Evolutionary conservation across 2,329 filamentous ascomycete species (phyloP).

Genomic region (Stemphylium vesicarium): DNA sequence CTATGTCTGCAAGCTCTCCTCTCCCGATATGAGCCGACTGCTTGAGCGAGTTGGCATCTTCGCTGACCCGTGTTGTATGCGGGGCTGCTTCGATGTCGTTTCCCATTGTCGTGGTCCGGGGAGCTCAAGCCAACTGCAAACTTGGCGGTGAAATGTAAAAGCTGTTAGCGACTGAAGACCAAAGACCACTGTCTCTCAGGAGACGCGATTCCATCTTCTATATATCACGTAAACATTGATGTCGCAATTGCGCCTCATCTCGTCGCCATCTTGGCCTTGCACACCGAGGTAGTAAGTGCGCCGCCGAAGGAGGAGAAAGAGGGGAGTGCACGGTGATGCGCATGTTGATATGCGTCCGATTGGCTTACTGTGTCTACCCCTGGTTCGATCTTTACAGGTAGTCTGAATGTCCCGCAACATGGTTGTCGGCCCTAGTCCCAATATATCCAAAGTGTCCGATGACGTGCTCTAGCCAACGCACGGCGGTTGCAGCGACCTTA

Average conservation of each 20-base stretch:
- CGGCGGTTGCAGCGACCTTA: background rate
- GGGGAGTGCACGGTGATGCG: constrained; percentile 2
- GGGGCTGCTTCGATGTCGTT: constrained; percentile 34
- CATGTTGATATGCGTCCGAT: constrained; percentile 7
- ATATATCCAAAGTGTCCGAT: constrained; percentile 10
- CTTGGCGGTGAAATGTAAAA: background rate
- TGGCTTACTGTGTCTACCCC: background rate
- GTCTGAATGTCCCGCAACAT: constrained; percentile 2
- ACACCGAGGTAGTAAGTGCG: constrained; percentile 12
- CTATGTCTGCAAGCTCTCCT: constrained; percentile 34
- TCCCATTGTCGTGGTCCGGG: constrained; percentile 22
- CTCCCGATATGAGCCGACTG: constrained; percentile 33
- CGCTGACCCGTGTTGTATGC: constrained; percentile 23
- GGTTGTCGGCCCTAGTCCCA: constrained; percentile 8
- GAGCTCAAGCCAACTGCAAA: background rate
- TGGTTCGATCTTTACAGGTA: background rate
- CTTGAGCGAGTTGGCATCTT: constrained; percentile 34
- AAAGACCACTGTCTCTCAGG: background rate
- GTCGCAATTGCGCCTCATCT: constrained; percentile 27
- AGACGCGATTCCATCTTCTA: background rate
- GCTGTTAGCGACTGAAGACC: background rate
- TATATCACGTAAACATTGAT: constrained; percentile 15
- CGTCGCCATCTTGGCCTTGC: constrained; percentile 11
- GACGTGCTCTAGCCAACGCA: constrained; percentile 9
- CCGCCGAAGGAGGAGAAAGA: constrained; percentile 7